Base-by-base conservation (phyloP, 176 grass and related monocot genomes). In the Paspalum notatum region DNA sequence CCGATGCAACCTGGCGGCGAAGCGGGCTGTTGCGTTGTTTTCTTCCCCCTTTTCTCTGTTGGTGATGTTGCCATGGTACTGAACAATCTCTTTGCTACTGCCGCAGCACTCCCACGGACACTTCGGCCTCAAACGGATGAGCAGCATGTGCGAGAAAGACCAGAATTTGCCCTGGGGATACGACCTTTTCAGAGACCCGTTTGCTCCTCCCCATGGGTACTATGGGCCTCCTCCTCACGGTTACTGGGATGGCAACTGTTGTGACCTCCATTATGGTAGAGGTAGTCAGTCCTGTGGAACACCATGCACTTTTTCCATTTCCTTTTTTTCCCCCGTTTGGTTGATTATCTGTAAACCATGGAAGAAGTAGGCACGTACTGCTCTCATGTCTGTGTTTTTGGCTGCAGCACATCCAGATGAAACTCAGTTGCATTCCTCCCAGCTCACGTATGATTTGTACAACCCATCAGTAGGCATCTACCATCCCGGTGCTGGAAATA, bases 141-240 rank as follows among this genome's bases (percentile, higher is more conserved):
- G 64, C 81, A 93, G 64, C 81, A 95, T 95, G 86, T 89, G 83
- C 42, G 90, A 95, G 84, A 85, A 84, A 83, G 92, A 95, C 82
- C 90, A 91, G 59, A 82, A 75, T 88, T 76, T 70, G 56, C 89
- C 62, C 46, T 99, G 96, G 96, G 93, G 80, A 72, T 82, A 88
- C 42, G 86, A 91, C 49, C 81, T 95, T 62, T 92, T 99, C 60
- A 88, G 25, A 52, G 81, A 87, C 55, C 88, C 93, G 48, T 93
- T 91, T 86, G 83, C 86, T 79, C 73, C 68, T 56, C 48, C 62
- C 12, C 13, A 49, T 8, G 84, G 51, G 13, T 98, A 89, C 80
- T 94, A 88, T 66, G 92, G 77, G 51, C 79, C 58, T 73, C 77
- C 62, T 47, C 80, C 74, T n/a, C n/a, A n/a, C 48, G 82, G 72